Base-by-base conservation (phyloP, 2,329 filamentous ascomycete species). In the Cordyceps fumosorosea region DNA sequence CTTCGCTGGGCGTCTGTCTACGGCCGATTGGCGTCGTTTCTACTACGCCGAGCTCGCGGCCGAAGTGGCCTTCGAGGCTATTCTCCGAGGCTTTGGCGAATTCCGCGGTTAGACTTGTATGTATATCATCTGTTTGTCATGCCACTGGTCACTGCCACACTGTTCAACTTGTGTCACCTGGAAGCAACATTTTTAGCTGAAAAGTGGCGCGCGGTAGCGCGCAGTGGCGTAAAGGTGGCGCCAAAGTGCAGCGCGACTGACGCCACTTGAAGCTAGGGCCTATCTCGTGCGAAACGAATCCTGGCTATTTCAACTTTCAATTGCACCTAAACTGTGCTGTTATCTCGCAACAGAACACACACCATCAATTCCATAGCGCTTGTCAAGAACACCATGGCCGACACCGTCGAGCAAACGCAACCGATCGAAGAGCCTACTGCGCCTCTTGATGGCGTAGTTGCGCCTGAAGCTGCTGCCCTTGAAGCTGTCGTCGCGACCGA, bases 331-430 rank as follows among this genome's bases (percentile, higher is more conserved):
- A 12, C 22, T 32, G 29, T 56, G 59, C 32, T 22, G 11, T 20
- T 26, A 10, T 20, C n/a, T 16, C 20, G 16, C 32, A 4, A 40
- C 50, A 22, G 29, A 26, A 14, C 5, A 50, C 18, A 10, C 52
- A 32, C 29, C 14, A n/a, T 10, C 20, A 6, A 52, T 5, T 5
- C 48, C 32, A 32, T 11, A 5, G 7, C 44, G 44, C 24, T 4
- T 20, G 44, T 48, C 32, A 26, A 52, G 42, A 42, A 16, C 57
- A 64, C 42, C 48, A 72, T 72, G 68, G 56, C 67, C 26, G 68
- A 69, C 53, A 50, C 58, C 24, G 61, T 56, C 42, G 53, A 66
- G 50, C 66, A 67, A 58, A 64, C 66, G 62, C 67, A 63, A 64
- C 64, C 64, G 48, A 62, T 57, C 12, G 67, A 63, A 32, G 64